Evolutionary conservation across 352 stramenopile species (phyloP), one percentile per base, ranked within the genome.

Genomic region (Phytopythium kandeliae): DNA sequence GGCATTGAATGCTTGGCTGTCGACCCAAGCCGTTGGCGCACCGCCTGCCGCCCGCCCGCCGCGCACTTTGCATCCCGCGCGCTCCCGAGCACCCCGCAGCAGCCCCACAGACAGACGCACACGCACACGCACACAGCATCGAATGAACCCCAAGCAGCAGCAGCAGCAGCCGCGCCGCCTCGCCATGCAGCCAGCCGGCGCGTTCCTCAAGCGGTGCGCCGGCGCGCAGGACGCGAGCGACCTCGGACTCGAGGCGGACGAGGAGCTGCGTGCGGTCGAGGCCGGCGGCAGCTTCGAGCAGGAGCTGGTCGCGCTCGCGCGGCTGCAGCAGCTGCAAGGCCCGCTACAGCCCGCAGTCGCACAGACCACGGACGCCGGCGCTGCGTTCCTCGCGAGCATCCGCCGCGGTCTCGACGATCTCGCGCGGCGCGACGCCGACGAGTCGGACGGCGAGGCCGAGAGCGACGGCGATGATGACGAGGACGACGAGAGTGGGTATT

Each of bases 381-480:
- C 45, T 19, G 30, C 65, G 34, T 74, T 74, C 51, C 54, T 74
- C 15, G 37, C 50, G 46, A 57, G 58, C 33, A 74, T 74, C 34
- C 58, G 65, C 28, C 58, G 62, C 16, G 62, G 65, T 2, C 53
- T 74, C 22, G 62, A 74, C 19, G 58, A 68, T 22, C 43, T 68
- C 24, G 48, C 13, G 13, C 22, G 19, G 4, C 4, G 40, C 1
- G 41, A 21, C 5, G 34, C 31, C 19, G 42, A 53, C 9, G 43
- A 51, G 5, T 25, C 48, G n/a, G 43, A 53, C 13, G 35, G 36
- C 6, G 65, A 69, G 9, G 35, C 30, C 3, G 49, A 44, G 17
- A 48, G 59, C 1, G 57, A 67, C 15, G 48, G 42, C 5, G 55
- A 65, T 9, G 58, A 67, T 2, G 46, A 55, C 4, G 62, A 68